Percentiles rank a stretch among this genome's conserved stretches.
Conservation (phyloP, 108 stramenopile genomes). For the Thalassiosira profunda region DNA sequence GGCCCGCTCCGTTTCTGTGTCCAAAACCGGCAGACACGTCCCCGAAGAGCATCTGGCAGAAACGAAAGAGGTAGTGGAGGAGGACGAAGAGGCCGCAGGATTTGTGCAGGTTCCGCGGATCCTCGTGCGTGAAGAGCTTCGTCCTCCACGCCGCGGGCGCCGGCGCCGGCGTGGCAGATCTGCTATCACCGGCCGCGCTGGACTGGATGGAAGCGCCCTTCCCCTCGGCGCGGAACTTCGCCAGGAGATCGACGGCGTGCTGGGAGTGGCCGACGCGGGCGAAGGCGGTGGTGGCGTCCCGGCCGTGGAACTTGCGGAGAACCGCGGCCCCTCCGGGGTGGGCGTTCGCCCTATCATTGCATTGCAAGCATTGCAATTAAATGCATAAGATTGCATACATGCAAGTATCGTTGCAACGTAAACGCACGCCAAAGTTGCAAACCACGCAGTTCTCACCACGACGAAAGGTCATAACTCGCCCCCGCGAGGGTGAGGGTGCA, state of each 20-base stretch:
- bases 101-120: conserved; percentile 72
- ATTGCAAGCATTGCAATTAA: neutral
- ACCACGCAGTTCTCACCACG: too few relatives aligned
- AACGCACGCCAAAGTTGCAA: neutral
- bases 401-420: neutral
- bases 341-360: conserved; percentile 49
- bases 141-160: conserved; percentile 2
- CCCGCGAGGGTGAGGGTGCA: conserved; percentile 23
- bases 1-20: conserved; percentile 25
- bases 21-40: conserved; percentile 63
- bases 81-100: conserved; percentile 57
- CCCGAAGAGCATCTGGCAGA: conserved; percentile 55
- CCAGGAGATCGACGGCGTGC: conserved; percentile 51
- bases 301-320: conserved; percentile 55
- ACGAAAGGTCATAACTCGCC: conserved; percentile 17
- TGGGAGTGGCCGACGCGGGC: conserved; percentile 59
- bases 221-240: conserved; percentile 41
- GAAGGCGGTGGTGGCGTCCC: conserved; percentile 69
- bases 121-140: conserved; percentile 72
- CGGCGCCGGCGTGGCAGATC: neutral
- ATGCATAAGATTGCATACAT: neutral
- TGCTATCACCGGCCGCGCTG: neutral
- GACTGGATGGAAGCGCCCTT: neutral
- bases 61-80: conserved; percentile 55
- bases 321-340: conserved; percentile 66